Evolutionary conservation across 2,329 filamentous ascomycete genomes (phyloP).

Genomic region (Phaeosphaeriaceae sp.): DNA sequence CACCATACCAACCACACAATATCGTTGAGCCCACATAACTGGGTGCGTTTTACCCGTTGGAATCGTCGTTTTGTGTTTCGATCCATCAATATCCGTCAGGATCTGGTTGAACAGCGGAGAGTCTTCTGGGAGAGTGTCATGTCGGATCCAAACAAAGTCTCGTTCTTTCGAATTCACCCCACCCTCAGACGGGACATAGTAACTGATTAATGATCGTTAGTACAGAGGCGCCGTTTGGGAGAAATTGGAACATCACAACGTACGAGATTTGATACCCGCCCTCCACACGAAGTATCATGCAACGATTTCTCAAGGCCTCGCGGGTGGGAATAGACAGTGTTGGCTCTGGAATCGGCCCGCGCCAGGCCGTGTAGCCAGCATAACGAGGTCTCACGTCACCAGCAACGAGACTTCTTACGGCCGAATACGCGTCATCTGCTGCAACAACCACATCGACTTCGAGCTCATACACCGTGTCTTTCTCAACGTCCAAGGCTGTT

Average conservation of each 20-base stretch:
- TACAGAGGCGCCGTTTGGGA: too few relatives aligned
- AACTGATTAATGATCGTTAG: neutral
- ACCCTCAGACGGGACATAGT: conserved; percentile 33
- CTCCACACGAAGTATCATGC: conserved; percentile 3
- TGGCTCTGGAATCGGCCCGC: conserved; percentile 8
- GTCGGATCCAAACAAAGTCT: conserved; percentile 53
- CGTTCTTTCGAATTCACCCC: neutral
- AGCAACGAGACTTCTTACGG: neutral
- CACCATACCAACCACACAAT: too few relatives aligned
- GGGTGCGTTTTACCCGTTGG: conserved; percentile 46
- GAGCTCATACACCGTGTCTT: neutral
- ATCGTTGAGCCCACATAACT: conserved; percentile 48
- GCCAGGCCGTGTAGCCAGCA: conserved; percentile 13
- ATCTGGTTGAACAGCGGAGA: conserved; percentile 23
- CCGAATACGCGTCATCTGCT: conserved; percentile 13
- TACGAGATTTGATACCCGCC: conserved; percentile 6
- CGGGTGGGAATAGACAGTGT: conserved; percentile 5
- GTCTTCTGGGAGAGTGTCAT: conserved; percentile 44
- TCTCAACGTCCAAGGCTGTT: neutral
- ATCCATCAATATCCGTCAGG: conserved; percentile 49
- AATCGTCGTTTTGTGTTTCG: conserved; percentile 46
- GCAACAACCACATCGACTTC: conserved; percentile 11
- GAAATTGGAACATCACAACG: neutral
- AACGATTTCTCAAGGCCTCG: neutral
- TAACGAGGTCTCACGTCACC: conserved; percentile 5